Evolutionary conservation across 805 yeast species (phyloP).

Genomic region (Lachancea cidri): DNA sequence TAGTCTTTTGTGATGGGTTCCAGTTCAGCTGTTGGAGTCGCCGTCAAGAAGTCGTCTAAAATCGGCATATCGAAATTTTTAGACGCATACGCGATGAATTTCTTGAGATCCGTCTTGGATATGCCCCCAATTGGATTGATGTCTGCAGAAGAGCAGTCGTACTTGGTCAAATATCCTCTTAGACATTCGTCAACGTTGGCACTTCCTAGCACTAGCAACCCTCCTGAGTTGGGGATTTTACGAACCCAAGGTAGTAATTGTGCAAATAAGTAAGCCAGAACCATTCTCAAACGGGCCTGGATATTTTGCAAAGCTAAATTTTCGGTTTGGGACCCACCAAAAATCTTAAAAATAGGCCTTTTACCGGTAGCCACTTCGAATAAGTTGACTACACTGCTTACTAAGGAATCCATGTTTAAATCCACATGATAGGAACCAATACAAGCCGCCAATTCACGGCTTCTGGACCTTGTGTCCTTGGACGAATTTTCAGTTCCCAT

Average conservation of each 20-base stretch:
- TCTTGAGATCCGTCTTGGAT: conserved; percentile 86
- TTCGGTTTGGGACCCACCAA: conserved; percentile 90
- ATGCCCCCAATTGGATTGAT: conserved; percentile 98
- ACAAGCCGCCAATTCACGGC: conserved; percentile 63
- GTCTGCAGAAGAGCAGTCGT: conserved; percentile 97
- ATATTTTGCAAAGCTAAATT: conserved; percentile 93
- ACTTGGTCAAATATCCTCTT: conserved; percentile 92
- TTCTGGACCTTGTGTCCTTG: conserved; percentile 75
- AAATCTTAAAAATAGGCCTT: conserved; percentile 79
- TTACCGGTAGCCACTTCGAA: conserved; percentile 90
- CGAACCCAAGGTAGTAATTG: conserved; percentile 94
- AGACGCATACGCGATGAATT: conserved; percentile 78
- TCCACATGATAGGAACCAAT: conserved; percentile 90
- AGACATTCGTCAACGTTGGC: conserved; percentile 97
- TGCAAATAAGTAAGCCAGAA: conserved; percentile 86
- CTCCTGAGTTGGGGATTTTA: conserved; percentile 52
- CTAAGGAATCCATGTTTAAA: conserved; percentile 85
- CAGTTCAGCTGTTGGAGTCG: conserved; percentile 96
- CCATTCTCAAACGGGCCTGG: conserved; percentile 96
- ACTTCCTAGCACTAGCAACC: conserved; percentile 85
- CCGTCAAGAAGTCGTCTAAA: conserved; percentile 70
- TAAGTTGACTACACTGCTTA: conserved; percentile 62
- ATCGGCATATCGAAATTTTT: conserved; percentile 68
- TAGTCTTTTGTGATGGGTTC: conserved; percentile 92
- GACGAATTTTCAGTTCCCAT: conserved; percentile 98